Percentiles rank a stretch among this genome's conserved stretches.
Conservation (phyloP, 345 rosid species). For the Alliaria petiolata region DNA sequence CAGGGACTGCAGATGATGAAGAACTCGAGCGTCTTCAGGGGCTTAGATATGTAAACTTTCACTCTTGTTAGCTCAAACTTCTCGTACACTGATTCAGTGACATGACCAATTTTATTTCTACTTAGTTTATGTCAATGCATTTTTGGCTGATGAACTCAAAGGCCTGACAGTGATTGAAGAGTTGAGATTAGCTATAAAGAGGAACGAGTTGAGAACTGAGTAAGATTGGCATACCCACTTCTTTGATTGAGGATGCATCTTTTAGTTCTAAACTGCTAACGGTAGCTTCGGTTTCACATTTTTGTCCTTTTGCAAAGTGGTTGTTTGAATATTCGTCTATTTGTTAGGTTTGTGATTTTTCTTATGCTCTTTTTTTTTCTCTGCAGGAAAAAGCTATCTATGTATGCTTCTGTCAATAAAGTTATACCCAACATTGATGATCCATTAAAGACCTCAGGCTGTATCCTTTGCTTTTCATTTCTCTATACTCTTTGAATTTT, state of each 20-base stretch:
- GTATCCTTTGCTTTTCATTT: conserved; percentile 48
- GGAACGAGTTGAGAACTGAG: conserved; percentile 47
- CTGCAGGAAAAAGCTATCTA: conserved; percentile 70
- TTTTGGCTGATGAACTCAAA: conserved; percentile 35
- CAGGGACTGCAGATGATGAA: conserved; percentile 37
- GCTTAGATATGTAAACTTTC: conserved; percentile 52
- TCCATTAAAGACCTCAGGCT: conserved; percentile 48
- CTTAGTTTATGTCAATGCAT: conserved; percentile 36
- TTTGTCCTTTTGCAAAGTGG: too few relatives aligned
- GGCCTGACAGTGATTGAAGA: conserved; percentile 47
- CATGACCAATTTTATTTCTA: neutral
- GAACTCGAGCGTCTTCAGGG: conserved; percentile 47
- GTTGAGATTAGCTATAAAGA: conserved; percentile 38
- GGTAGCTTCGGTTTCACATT: too few relatives aligned
- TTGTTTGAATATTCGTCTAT: too few relatives aligned
- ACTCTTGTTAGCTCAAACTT: neutral
- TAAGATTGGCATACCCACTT: conserved; percentile 27
- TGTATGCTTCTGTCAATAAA: conserved; percentile 69
- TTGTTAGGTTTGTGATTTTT: too few relatives aligned
- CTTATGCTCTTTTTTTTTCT: too few relatives aligned
- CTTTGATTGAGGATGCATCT: neutral
- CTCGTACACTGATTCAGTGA: neutral
- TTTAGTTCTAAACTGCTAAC: neutral
- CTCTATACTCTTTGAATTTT: neutral
- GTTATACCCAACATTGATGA: conserved; percentile 60